Percentiles rank a stretch among this genome's conserved stretches.
Evolutionary conservation across 352 stramenopile species (phyloP).

Genomic region (Globisporangium alternatum): DNA sequence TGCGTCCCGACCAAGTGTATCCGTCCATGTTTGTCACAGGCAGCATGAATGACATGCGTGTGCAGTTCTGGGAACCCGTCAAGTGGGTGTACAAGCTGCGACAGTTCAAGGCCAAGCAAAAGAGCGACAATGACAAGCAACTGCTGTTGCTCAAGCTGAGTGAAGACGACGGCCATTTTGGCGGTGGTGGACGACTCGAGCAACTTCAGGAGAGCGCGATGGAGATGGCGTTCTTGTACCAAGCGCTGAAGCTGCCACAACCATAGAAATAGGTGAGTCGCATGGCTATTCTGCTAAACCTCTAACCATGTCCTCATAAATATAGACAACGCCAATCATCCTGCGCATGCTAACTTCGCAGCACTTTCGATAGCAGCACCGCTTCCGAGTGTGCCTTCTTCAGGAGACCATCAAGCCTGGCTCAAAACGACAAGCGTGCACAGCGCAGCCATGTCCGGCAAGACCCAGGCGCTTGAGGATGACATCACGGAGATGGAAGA

Average conservation of each 20-base stretch:
- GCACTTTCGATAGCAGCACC: not conserved
- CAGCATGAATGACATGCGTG: constrained; percentile 77
- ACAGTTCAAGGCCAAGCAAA: constrained; percentile 30
- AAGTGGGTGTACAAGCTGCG: constrained; percentile 82
- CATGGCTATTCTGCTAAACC: constrained; percentile 11
- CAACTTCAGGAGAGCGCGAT: constrained; percentile 76
- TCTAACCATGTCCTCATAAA: constrained; percentile 6
- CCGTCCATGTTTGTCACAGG: constrained; percentile 84
- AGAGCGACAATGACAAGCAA: constrained; percentile 18
- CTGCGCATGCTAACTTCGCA: not conserved
- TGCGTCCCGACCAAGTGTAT: constrained; percentile 40
- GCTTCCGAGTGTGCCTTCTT: not conserved
- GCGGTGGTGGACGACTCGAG: constrained; percentile 66
- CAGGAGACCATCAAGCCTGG: not conserved
- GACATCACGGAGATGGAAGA: constrained; percentile 63
- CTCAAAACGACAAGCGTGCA: not conserved
- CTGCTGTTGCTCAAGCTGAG: constrained; percentile 71
- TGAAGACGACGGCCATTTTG: constrained; percentile 82
- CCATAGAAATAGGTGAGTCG: constrained; percentile 12
- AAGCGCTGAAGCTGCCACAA: constrained; percentile 53
- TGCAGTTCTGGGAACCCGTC: constrained; percentile 86
- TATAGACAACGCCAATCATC: constrained; percentile 3
- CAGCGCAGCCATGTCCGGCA: constrained; percentile 31
- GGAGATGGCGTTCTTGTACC: constrained; percentile 85
- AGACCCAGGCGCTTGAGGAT: constrained; percentile 44